A percentile compares a stretch with the other conserved stretches of the same genome.
These are phyloP conservation scores for Chrysoporthe deuterocubensis DNA, from an alignment of 2,329 filamentous ascomycete species.

Conservation along the genomic window DNA sequence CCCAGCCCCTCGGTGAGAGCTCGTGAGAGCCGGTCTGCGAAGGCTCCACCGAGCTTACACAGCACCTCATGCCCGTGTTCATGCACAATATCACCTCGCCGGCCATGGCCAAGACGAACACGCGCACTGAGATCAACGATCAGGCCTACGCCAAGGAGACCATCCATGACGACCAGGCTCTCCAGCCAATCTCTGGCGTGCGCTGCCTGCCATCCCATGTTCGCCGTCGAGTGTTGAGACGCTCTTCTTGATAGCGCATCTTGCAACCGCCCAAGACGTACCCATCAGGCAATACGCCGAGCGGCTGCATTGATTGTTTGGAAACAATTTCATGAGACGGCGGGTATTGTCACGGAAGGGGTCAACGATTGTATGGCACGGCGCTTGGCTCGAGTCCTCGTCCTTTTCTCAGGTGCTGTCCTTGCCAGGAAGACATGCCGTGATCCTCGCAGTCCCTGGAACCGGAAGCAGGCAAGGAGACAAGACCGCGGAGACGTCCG, in stretches of 20 bases:
- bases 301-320: slow-evolving; percentile 13
- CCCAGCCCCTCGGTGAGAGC: not conserved
- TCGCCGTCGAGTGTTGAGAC: slow-evolving; percentile 7
- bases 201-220: slow-evolving; percentile 3
- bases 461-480: slow-evolving; percentile 10
- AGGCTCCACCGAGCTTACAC: not conserved
- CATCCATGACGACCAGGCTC: not conserved
- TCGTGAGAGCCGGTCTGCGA: not conserved
- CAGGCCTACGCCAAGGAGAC: not conserved
- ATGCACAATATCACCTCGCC: not conserved
- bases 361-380: slow-evolving; percentile 7
- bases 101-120: not conserved
- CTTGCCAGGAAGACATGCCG: not conserved
- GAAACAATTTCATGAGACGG: not conserved
- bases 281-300: slow-evolving; percentile 3
- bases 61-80: not conserved
- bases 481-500: not conserved
- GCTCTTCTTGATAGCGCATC: slow-evolving; percentile 5
- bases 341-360: not conserved
- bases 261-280: slow-evolving; percentile 19
- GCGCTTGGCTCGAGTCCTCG: slow-evolving; percentile 1
- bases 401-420: not conserved
- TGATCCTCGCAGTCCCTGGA: not conserved
- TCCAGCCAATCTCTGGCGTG: not conserved
- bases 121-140: not conserved